Evolutionary conservation across 495 filamentous ascomycete genomes (phyloP), one percentile per base, ranked within the genome.

Genomic region (Geopyxis carbonaria): DNA sequence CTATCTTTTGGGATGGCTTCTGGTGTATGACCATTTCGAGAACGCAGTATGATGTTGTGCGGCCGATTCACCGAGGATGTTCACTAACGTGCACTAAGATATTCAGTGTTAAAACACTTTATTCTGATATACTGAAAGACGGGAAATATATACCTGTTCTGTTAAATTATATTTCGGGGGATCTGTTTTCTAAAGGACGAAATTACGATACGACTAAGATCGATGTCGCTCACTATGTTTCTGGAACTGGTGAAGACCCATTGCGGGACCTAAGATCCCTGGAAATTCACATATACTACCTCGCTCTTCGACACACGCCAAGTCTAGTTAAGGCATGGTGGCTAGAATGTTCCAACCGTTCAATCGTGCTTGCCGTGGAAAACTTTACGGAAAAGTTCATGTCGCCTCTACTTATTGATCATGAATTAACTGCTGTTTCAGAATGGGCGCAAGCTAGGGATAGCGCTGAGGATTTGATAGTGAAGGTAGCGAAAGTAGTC

Each of bases 1-100:
- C 4, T 99, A 93, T 54, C 66, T 95, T n/a, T 61, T 93, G 20
- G 79, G 84, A 28, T 95, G 89, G 89, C 71, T 82, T 41, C 61
- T 95, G 10, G 70, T 93, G 2, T 94, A 92, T 52, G 84, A 89
- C 48, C 78, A 85, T 43, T 89, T 89, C 54, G 62, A 67, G 34
- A 73, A 76, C 30, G 73, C 85, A 4, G 71, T 73, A 68, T 48
- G 68, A 54, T 37, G 22, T 37, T 7, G 6, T 13, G 2, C n/a
- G 10, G 13, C 20, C 20, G 15, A 33, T 31, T 40, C 23, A 24
- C 21, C 22, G 15, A 37, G 20, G 7, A 19, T 13, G 1, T 20
- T 27, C 8, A 34, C 22, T 37, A 40, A 23, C 10, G 2, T 7
- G 11, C 30, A 6, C 34, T 1, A 48, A 74, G 64, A 84, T 85